phyloP scores from a whole-genome alignment of 257 asterid species.

The Forsythia viridissima region DNA sequence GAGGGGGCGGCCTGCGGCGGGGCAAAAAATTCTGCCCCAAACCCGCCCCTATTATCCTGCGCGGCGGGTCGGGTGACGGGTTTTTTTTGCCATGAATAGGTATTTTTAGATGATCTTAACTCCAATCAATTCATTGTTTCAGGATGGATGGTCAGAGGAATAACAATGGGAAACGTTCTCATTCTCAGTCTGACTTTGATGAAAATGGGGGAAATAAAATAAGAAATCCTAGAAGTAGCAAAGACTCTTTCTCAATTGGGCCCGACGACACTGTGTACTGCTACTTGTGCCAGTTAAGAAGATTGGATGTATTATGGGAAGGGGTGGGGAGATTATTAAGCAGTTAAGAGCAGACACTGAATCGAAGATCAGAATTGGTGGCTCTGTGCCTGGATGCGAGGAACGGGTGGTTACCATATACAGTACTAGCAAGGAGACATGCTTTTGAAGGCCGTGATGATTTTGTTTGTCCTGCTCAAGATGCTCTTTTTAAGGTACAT shows the following conservation, averaged over 20 bases:
- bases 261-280: conserved; percentile 85
- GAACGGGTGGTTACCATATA: conserved; percentile 82
- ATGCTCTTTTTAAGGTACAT: conserved; percentile 87
- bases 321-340: conserved; percentile 95
- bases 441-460: conserved; percentile 60
- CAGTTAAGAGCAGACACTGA: conserved; percentile 83
- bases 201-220: conserved; percentile 69
- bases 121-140: conserved; percentile 16
- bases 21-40: too few species aligned
- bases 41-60: too few species aligned
- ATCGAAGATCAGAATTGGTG: conserved; percentile 88
- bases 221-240: conserved; percentile 70
- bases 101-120: too few species aligned
- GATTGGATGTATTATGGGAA: conserved; percentile 88
- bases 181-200: conserved; percentile 57
- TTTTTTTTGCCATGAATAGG: too few species aligned
- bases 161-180: conserved; percentile 69
- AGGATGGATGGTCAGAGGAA: conserved; percentile 89
- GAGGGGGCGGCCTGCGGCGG: too few species aligned
- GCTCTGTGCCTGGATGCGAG: conserved; percentile 76
- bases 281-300: conserved; percentile 78
- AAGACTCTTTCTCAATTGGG: conserved; percentile 60
- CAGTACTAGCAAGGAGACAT: conserved; percentile 70
- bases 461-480: conserved; percentile 78
- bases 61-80: too few species aligned